phyloP scores from a whole-genome alignment of 306 rosid species.

The Citrullus amarus region DNA sequence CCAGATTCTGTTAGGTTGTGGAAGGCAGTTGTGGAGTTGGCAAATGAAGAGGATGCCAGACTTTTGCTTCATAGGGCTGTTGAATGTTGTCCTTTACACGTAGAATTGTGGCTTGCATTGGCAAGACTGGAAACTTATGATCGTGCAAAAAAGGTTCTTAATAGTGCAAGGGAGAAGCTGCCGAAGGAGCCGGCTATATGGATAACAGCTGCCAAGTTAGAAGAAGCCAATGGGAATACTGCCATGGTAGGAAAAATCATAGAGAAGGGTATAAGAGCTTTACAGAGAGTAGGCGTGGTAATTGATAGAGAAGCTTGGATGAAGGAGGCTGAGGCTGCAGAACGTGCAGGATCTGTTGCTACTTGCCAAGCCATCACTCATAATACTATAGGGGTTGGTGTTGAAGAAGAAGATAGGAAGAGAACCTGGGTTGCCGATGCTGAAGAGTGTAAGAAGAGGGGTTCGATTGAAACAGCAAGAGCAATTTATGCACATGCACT shows the following conservation, averaged over 20 bases:
- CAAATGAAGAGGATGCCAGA: constrained; percentile 78
- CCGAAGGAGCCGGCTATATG: constrained; percentile 82
- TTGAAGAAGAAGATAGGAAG: constrained; percentile 92
- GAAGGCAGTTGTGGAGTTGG: constrained; percentile 93
- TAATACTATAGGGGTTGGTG: constrained; percentile 72
- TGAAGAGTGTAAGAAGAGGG: constrained; percentile 86
- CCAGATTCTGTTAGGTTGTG: constrained; percentile 89
- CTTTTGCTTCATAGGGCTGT: constrained; percentile 82
- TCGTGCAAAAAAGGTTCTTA: constrained; percentile 68
- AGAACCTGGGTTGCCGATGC: constrained; percentile 98
- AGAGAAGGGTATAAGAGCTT: constrained; percentile 81
- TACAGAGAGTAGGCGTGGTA: constrained; percentile 65
- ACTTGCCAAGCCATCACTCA: constrained; percentile 68
- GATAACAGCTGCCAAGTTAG: constrained; percentile 87
- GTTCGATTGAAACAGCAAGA: constrained; percentile 82
- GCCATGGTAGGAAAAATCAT: constrained; percentile 75
- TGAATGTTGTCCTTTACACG: constrained; percentile 82
- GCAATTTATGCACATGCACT: constrained; percentile 82
- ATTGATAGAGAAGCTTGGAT: constrained; percentile 85
- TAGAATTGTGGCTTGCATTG: constrained; percentile 84
- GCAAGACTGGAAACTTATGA: constrained; percentile 85
- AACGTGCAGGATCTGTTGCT: constrained; percentile 69
- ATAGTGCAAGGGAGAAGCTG: constrained; percentile 69
- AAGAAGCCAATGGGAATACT: constrained; percentile 85
- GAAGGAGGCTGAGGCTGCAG: constrained; percentile 94